Evolutionary conservation across 768 basidiomycete species (phyloP).

Genomic region (Boletus pseudopeckii): DNA sequence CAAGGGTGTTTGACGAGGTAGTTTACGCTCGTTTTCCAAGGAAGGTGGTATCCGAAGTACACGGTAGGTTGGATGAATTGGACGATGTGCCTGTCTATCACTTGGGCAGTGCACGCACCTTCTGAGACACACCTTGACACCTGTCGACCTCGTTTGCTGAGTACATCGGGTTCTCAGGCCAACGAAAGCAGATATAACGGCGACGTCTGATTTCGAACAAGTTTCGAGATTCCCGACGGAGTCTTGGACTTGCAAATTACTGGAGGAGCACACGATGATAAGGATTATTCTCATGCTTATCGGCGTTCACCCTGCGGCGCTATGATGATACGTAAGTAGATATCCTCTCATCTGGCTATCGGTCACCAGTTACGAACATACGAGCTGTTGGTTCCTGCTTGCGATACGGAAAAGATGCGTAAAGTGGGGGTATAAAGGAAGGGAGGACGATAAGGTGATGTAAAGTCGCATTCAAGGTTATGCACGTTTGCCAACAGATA

Average conservation of each 20-base stretch:
- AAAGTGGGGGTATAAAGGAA: not conserved
- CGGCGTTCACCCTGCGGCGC: not conserved
- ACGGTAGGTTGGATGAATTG: not conserved
- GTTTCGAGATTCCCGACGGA: conserved; percentile 2
- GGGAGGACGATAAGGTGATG: conserved; percentile 3
- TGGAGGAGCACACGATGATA: conserved; percentile 4
- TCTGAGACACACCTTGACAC: conserved; percentile 9
- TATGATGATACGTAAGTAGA: conserved; percentile 8
- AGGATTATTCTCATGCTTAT: conserved; percentile 11
- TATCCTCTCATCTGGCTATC: not conserved
- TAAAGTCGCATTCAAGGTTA: not conserved
- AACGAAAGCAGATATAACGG: not conserved
- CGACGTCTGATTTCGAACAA: not conserved
- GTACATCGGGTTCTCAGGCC: not conserved
- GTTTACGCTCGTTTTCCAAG: not conserved
- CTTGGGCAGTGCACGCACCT: not conserved
- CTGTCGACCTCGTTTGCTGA: conserved; percentile 2
- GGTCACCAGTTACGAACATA: not conserved
- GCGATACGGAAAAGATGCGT: not conserved
- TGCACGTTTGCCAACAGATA: not conserved
- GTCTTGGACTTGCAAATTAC: not conserved
- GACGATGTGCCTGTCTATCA: not conserved
- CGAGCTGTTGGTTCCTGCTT: not conserved
- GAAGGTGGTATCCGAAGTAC: not conserved
- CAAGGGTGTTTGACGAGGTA: not conserved